phyloP scores from a whole-genome alignment of 306 rosid species.

The Glycyrrhiza uralensis region DNA sequence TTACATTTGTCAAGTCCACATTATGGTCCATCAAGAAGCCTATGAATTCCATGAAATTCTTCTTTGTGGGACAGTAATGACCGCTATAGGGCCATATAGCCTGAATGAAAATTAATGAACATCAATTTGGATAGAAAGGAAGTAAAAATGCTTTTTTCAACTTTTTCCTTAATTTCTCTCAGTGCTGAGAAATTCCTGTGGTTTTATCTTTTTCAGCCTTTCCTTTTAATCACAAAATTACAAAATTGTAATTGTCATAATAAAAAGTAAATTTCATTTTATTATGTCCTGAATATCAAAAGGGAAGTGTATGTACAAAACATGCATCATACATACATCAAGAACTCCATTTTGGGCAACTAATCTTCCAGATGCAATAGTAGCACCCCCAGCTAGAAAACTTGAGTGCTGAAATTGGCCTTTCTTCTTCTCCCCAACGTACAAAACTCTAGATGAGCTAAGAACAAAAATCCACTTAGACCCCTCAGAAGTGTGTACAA shows the following conservation, averaged over 20 bases:
- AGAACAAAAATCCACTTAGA: slow-evolving; percentile 92
- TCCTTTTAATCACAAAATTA: not conserved
- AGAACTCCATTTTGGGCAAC: slow-evolving; percentile 62
- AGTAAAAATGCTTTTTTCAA: not conserved
- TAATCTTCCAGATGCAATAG: slow-evolving; percentile 78
- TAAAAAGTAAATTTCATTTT: not conserved
- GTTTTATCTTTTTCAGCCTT: not conserved
- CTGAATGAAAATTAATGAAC: slow-evolving; percentile 37
- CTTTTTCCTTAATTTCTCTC: not conserved
- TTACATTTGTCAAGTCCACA: slow-evolving; percentile 71
- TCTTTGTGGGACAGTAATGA: slow-evolving; percentile 72
- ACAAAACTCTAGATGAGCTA: slow-evolving; percentile 60
- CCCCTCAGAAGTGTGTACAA: slow-evolving; percentile 55
- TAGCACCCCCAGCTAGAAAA: slow-evolving; percentile 83
- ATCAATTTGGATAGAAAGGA: slow-evolving; percentile 6
- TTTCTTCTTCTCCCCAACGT: slow-evolving; percentile 70
- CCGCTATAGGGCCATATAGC: slow-evolving; percentile 94
- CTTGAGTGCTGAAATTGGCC: slow-evolving; percentile 88
- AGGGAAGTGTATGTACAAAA: not conserved
- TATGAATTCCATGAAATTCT: slow-evolving; percentile 61
- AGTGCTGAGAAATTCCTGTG: not conserved
- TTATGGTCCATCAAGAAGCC: slow-evolving; percentile 61
- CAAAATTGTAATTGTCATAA: not conserved
- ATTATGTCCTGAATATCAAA: not conserved
- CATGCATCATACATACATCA: slow-evolving; percentile 59